Conservation (phyloP, 2,329 filamentous ascomycete genomes). For the Colletotrichum somersetense region DNA sequence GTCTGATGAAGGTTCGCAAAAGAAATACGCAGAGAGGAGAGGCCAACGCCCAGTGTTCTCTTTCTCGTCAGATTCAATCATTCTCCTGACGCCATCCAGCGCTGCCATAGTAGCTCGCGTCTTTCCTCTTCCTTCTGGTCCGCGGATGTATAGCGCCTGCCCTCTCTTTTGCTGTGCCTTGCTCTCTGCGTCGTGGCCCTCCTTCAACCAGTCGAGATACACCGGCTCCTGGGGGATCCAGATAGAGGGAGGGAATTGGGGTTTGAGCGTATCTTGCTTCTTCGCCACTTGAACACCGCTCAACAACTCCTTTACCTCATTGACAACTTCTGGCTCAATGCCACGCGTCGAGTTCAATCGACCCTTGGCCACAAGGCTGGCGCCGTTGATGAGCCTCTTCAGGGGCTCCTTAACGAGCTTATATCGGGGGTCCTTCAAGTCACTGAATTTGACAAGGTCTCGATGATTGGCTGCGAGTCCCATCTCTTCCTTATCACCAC, state of each 20-base stretch:
- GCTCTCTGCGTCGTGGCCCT: conserved; percentile 31
- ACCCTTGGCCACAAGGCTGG: conserved; percentile 52
- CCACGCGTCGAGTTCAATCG: conserved; percentile 53
- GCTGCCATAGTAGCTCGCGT: conserved; percentile 56
- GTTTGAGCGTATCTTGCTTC: conserved; percentile 50
- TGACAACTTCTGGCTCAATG: conserved; percentile 51
- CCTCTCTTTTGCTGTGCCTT: conserved; percentile 34
- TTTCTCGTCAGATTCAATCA: conserved; percentile 42
- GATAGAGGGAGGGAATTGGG: conserved; percentile 51
- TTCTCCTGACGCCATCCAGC: conserved; percentile 52
- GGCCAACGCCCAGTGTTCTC: conserved; percentile 45
- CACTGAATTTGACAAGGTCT: conserved; percentile 58
- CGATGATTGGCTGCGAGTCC: conserved; percentile 55
- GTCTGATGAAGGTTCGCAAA: conserved; percentile 55
- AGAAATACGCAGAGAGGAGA: conserved; percentile 55
- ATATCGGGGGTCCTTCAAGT: conserved; percentile 54
- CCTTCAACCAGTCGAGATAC: conserved; percentile 52
- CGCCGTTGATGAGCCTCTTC: conserved; percentile 54
- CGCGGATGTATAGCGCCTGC: conserved; percentile 56
- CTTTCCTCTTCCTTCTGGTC: conserved; percentile 57
- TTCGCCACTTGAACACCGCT: conserved; percentile 51
- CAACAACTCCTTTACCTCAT: conserved; percentile 49
- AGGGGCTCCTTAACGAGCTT: conserved; percentile 53
- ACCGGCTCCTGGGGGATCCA: conserved; percentile 55
- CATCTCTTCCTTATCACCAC: conserved; percentile 50